These are phyloP conservation scores for Francoa sonchifolia DNA, from an alignment of 441 rosid genomes.

Conservation along the genomic window DNA sequence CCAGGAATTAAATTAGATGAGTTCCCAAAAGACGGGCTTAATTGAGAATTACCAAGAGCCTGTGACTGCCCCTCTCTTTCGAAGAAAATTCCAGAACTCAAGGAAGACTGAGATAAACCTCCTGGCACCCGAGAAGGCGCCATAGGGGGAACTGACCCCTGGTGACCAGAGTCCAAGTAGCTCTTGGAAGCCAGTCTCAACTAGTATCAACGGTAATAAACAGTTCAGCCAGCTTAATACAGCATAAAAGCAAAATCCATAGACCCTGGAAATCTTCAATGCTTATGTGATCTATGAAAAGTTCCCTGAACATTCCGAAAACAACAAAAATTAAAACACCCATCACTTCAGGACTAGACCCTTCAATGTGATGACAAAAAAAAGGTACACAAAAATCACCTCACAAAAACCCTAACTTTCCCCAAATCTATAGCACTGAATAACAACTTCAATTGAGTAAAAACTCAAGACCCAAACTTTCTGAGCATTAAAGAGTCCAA, in stretches of 20 bases:
- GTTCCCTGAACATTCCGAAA: no score
- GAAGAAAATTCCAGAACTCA: slow-evolving; percentile 87
- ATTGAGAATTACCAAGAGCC: slow-evolving; percentile 70
- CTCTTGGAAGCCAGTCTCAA: slow-evolving; percentile 62
- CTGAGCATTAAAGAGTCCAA: not conserved
- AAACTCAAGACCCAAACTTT: slow-evolving; percentile 8
- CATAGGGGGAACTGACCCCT: slow-evolving; percentile 47
- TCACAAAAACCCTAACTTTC: slow-evolving; percentile 17
- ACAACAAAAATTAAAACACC: no score
- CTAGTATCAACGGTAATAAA: slow-evolving; percentile 11
- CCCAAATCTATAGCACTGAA: slow-evolving; percentile 1
- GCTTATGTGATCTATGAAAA: no score
- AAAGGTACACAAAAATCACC: no score
- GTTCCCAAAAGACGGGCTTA: slow-evolving; percentile 73
- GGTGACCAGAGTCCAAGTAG: slow-evolving; percentile 53
- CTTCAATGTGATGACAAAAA: no score
- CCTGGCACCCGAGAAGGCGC: slow-evolving; percentile 75
- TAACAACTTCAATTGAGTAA: not conserved
- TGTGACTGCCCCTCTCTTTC: slow-evolving; percentile 93
- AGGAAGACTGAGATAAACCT: slow-evolving; percentile 77
- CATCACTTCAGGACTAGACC: no score
- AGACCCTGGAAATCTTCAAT: no score
- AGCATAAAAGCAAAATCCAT: not conserved
- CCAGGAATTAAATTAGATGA: slow-evolving; percentile 67
- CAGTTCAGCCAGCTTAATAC: not conserved